Conservation (phyloP, 805 yeast genomes). For the Candida palmyrensis region DNA sequence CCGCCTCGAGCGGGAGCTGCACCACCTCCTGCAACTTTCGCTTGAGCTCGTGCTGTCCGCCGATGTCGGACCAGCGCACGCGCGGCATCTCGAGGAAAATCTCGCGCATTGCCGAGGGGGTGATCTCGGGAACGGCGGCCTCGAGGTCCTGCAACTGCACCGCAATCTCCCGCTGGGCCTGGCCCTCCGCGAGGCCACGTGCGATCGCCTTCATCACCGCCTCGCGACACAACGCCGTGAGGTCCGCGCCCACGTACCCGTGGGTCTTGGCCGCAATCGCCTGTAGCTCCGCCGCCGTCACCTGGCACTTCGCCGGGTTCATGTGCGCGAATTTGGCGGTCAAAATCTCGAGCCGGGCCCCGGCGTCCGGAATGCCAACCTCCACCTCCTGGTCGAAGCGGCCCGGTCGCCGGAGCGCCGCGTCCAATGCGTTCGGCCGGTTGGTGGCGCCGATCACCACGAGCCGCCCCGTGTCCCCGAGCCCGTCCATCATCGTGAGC, state of each 20-base stretch:
- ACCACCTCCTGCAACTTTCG: conserved; percentile 82
- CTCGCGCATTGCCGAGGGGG: conserved; percentile 97
- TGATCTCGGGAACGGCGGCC: conserved; percentile 66
- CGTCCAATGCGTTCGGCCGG: conserved; percentile 62
- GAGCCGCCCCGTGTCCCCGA: conserved; percentile 59
- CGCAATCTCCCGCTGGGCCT: conserved; percentile 32
- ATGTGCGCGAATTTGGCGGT: conserved; percentile 53
- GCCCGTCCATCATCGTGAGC: conserved; percentile 74
- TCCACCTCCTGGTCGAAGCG: conserved; percentile 87
- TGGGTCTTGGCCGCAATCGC: conserved; percentile 74
- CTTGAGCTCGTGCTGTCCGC: conserved; percentile 87
- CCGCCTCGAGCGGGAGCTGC: conserved; percentile 82
- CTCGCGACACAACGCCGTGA: conserved; percentile 82
- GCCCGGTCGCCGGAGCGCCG: conserved; percentile 80
- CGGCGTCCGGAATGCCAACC: conserved; percentile 86
- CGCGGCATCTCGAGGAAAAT: conserved; percentile 92
- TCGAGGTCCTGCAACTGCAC: conserved; percentile 59
- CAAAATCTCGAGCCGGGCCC: conserved; percentile 71
- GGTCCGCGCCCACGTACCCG: conserved; percentile 97
- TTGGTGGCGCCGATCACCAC: conserved; percentile 75
- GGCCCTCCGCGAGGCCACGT: conserved; percentile 39
- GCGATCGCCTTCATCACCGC: conserved; percentile 80
- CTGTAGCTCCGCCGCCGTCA: conserved; percentile 53
- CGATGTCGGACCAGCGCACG: conserved; percentile 90
- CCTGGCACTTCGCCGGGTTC: conserved; percentile 38